phyloP scores from a whole-genome alignment of 306 rosid genomes.

The Acacia melanoxylon region DNA sequence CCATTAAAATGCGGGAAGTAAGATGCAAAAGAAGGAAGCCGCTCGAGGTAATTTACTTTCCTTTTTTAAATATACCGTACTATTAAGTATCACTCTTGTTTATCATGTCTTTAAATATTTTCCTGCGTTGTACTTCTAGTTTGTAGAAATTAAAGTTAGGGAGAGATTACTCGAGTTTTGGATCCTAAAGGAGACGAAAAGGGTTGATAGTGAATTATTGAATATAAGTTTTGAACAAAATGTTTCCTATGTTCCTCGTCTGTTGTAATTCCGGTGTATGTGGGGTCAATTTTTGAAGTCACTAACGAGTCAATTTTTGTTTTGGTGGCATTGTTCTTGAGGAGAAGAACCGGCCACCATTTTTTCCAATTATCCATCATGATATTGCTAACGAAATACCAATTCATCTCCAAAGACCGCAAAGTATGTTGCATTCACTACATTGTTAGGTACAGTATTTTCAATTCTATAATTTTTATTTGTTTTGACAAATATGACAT shows the following conservation, averaged over 20 bases:
- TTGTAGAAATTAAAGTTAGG: neutral
- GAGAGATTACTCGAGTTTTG: neutral
- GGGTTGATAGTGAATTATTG: neutral
- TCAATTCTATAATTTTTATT: too few species aligned
- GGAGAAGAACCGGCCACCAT: conserved; percentile 98
- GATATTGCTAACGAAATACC: conserved; percentile 94
- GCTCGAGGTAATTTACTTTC: conserved; percentile 67
- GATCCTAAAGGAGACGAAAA: neutral
- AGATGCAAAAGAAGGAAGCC: conserved; percentile 87
- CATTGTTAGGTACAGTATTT: conserved; percentile 73
- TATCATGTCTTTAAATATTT: neutral
- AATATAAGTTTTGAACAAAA: neutral
- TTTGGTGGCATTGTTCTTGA: conserved; percentile 84
- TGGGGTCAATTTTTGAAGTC: neutral
- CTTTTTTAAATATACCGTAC: neutral
- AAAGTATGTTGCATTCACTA: conserved; percentile 85
- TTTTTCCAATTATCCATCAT: conserved; percentile 95
- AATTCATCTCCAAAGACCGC: conserved; percentile 76
- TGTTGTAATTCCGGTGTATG: too few species aligned
- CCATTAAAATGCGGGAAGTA: conserved; percentile 59
- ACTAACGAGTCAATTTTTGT: too few species aligned
- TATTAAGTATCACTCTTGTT: too few species aligned
- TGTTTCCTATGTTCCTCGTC: neutral
- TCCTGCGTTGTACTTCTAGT: neutral
- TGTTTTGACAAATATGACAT: too few species aligned